These are phyloP conservation scores for Venturia effusa DNA, from an alignment of 2,329 filamentous ascomycete genomes.

Conservation along the genomic window DNA sequence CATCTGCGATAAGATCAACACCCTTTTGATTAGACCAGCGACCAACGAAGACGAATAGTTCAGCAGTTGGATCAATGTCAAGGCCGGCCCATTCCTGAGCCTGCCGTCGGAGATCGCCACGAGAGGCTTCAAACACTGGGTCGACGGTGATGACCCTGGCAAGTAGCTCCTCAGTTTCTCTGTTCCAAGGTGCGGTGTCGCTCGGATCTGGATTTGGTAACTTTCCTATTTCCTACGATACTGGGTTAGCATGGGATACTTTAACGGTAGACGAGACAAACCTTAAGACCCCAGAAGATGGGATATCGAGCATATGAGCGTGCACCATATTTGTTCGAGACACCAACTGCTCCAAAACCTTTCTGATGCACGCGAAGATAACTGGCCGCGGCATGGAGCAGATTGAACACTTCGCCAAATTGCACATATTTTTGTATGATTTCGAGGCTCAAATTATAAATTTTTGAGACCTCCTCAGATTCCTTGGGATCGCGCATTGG, in stretches of 20 bases:
- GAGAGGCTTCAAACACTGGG: constrained; percentile 40
- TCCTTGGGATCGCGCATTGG: constrained; percentile 53
- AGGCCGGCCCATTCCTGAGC: constrained; percentile 59
- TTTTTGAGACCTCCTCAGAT: constrained; percentile 50
- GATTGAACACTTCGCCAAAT: constrained; percentile 59
- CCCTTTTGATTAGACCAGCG: constrained; percentile 62
- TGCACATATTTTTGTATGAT: constrained; percentile 52
- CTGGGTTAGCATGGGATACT: background rate
- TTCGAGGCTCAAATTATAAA: constrained; percentile 50
- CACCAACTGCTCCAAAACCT: constrained; percentile 57
- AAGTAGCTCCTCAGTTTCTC: constrained; percentile 39
- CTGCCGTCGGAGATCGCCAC: constrained; percentile 45
- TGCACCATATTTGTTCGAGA: constrained; percentile 60
- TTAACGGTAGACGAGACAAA: background rate
- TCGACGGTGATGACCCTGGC: constrained; percentile 31
- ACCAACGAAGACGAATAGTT: constrained; percentile 58
- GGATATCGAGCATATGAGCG: constrained; percentile 57
- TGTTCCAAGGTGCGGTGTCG: constrained; percentile 51
- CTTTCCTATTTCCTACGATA: constrained; percentile 41
- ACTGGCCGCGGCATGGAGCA: constrained; percentile 54
- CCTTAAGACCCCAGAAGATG: constrained; percentile 55
- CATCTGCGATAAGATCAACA: constrained; percentile 56
- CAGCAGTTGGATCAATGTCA: constrained; percentile 48
- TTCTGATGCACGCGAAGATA: constrained; percentile 57
- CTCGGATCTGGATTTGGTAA: constrained; percentile 56